These are phyloP conservation scores for Gossypium sturtianum DNA, from an alignment of 345 rosid genomes.

Conservation along the genomic window DNA sequence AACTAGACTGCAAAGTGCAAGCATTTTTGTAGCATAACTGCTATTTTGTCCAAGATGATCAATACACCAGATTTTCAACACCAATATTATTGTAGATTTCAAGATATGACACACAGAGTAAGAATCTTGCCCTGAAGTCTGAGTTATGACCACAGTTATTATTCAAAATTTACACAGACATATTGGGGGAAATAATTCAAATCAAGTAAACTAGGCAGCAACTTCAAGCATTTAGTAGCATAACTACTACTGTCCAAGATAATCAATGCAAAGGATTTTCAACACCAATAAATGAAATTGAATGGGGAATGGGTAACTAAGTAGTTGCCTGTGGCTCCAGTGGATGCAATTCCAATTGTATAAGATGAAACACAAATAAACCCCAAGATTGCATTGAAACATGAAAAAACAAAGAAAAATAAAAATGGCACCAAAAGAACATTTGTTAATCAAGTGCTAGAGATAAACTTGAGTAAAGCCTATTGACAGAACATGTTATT, in stretches of 20 bases:
- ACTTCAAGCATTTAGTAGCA: background rate
- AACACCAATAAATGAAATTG: background rate
- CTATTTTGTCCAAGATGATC: background rate
- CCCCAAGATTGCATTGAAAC: background rate
- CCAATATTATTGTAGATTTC: conserved; percentile 70
- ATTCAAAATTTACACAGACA: conserved; percentile 13
- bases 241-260: background rate
- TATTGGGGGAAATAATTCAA: background rate
- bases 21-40: background rate
- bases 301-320: background rate
- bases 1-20: background rate
- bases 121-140: conserved; percentile 98
- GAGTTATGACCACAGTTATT: conserved; percentile 24
- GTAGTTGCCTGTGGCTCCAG: background rate
- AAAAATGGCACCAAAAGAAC: background rate
- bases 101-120: conserved; percentile 95
- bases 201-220: background rate
- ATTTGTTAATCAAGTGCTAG: background rate
- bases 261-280: background rate
- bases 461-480: background rate
- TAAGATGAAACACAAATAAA: conserved; percentile 1
- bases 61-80: background rate
- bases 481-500: background rate
- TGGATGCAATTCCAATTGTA: background rate
- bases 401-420: background rate